These are phyloP conservation scores for Neonectria neomacrospora DNA, from an alignment of 2,329 filamentous ascomycete genomes.

Conservation along the genomic window DNA sequence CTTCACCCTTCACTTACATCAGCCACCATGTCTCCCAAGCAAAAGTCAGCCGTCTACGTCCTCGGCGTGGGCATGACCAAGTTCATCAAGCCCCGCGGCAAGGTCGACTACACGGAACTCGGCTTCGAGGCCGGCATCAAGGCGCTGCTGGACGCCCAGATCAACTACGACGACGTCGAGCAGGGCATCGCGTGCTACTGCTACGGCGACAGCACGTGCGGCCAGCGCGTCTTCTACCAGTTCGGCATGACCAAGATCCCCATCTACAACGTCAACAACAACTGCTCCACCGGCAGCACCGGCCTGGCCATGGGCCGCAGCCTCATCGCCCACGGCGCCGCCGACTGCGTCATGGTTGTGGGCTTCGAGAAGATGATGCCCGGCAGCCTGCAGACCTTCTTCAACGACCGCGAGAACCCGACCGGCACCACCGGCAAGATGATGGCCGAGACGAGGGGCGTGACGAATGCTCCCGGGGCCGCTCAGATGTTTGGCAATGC, in stretches of 20 bases:
- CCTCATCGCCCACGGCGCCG: constrained; percentile 81
- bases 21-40: constrained; percentile 59
- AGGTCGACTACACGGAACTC: constrained; percentile 93
- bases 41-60: constrained; percentile 77
- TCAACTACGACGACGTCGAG: constrained; percentile 97
- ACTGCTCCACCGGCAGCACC: constrained; percentile 95
- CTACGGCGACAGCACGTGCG: constrained; percentile 94
- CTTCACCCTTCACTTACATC: not conserved
- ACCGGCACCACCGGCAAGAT: constrained; percentile 77
- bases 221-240: constrained; percentile 97
- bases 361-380: constrained; percentile 99
- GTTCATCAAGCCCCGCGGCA: constrained; percentile 96
- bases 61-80: constrained; percentile 99
- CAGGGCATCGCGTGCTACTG: constrained; percentile 97
- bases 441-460: constrained; percentile 84
- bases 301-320: constrained; percentile 86
- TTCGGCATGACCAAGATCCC: constrained; percentile 98
- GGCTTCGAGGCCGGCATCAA: constrained; percentile 94
- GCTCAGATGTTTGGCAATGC: constrained; percentile 97
- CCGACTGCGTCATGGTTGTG: constrained; percentile 89
- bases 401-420: constrained; percentile 86
- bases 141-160: constrained; percentile 84
- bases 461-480: constrained; percentile 84
- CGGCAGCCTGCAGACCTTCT: constrained; percentile 85
- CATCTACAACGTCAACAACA: constrained; percentile 99